Evolutionary conservation across 495 filamentous ascomycete species (phyloP), one percentile per base, ranked within the genome.

Genomic region (Neurospora intermedia): DNA sequence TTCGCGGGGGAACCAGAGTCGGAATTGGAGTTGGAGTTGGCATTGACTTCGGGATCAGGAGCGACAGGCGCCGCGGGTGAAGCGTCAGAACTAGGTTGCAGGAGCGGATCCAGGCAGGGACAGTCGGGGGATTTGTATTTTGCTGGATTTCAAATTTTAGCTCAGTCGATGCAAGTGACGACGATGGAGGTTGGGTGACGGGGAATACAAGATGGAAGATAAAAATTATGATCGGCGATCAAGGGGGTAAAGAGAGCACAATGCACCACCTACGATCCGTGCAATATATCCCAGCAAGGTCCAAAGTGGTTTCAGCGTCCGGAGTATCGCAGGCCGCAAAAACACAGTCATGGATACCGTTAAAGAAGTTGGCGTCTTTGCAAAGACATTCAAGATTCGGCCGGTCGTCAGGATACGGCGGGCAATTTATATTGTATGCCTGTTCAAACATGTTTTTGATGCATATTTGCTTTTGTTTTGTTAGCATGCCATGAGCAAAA

Each of bases 291-390:
- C 15, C 54, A 16, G 27, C 27, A 0, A 66, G 15, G 6, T 2
- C 27, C 27, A 35, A 4, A 18, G 54, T 66, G 6, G 35, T 66
- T 8, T 43, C 38, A 39, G 62, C 69, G 35, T 74, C 73, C 1
- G 13, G n/a, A 8, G 39, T 5, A 27, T 9, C 3, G 38, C 76
- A 77, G 42, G 76, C 27, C 43, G 46, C 11, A 23, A 10, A n/a
- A 7, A 73, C 69, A 69, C 76, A 77, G 43, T 77, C 74, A 8
- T 73, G 70, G 43, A 77, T 70, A 27, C 76, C 74, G 18, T 73
- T 74, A 5, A 69, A 40, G 42, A 77, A 77, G 43, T 73, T 69
- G 66, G n/a, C 16, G 4, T 76, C 71, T 69, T 43, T 66, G 69
- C 76, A 77, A 4, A 77, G 69, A 35, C 76, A 77, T 31, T 27